Percentiles rank a stretch among this genome's conserved stretches.
phyloP scores from a whole-genome alignment of 495 filamentous ascomycete species.

The Lentithecium fluviatile region DNA sequence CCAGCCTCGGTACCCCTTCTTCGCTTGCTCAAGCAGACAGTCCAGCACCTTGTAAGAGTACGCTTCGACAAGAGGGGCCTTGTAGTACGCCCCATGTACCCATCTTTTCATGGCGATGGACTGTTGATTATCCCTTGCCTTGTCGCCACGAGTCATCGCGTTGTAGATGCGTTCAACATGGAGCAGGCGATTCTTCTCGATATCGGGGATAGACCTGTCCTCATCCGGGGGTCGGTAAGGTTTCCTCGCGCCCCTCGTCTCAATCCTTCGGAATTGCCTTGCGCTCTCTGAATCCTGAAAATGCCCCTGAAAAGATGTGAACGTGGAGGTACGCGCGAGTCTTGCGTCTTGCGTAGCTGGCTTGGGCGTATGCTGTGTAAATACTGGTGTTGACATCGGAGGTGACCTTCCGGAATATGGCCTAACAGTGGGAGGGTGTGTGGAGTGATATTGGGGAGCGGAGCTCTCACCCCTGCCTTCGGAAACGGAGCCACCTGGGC shows the following conservation, averaged over 20 bases:
- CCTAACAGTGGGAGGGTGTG: not conserved
- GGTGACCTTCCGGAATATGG: not conserved
- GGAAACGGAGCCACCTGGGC: not conserved
- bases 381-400: not conserved
- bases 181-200: constrained; percentile 1
- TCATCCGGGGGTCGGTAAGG: constrained; percentile 13
- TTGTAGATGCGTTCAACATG: constrained; percentile 23
- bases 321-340: not conserved
- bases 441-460: not conserved
- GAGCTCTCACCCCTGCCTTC: not conserved
- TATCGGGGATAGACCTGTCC: constrained; percentile 6
- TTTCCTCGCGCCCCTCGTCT: constrained; percentile 6
- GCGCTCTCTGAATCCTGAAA: constrained; percentile 11
- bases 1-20: constrained; percentile 21
- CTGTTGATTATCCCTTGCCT: constrained; percentile 21
- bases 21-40: constrained; percentile 15
- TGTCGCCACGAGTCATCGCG: constrained; percentile 22
- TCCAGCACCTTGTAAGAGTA: constrained; percentile 24
- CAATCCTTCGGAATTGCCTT: constrained; percentile 6
- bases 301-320: not conserved
- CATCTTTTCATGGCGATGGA: constrained; percentile 27
- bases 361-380: not conserved
- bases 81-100: constrained; percentile 14
- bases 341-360: not conserved
- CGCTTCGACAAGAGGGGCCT: constrained; percentile 14